Evolutionary conservation across 1,139 yeast species (phyloP), one percentile per base, ranked within the genome.

Genomic region (Candida albicans): DNA sequence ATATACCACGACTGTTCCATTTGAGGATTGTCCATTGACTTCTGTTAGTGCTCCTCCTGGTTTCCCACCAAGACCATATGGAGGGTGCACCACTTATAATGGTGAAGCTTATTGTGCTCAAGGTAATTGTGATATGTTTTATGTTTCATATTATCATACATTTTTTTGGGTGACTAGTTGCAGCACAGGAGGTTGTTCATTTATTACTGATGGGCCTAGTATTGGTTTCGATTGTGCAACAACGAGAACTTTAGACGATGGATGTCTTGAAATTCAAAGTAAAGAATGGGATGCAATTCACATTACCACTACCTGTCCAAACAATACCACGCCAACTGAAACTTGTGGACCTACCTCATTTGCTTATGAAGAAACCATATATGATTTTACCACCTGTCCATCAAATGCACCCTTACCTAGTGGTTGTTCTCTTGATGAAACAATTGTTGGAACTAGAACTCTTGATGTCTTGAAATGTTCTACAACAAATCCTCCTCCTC

Each of bases 11-110:
- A 13, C 4, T 8, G 11, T 29, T 12, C 14, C n/a, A 13, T 10
- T 29, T 29, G 9, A 8, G 2, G 32, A 29, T 12, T 29, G 32
- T 29, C 32, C 32, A n/a, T n/a, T 10, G 13, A 7, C 12, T n/a
- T 11, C 32, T 4, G 14, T 13, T 3, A 29, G 14, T 8, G 14
- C 32, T 4, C 39, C 39, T 22, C 33, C 34, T n/a, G 29, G 12
- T 3, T 37, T 26, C 29, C 39, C 39, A 37, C 34, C 39, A 37
- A 37, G 12, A 4, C 34, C 39, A 15, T 10, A 36, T 28, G 39
- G 15, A 5, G 33, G 13, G 5, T 36, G 39, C 14, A 36, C 39
- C 6, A 36, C 31, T 10, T 37, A 29, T 14, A 11, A 30, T 2
- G 34, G 29, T 9, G 4, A 12, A 2, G 10, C 10, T n/a, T 37